Evolutionary conservation across 2,329 filamentous ascomycete genomes (phyloP).

Genomic region (Exophiala lecanii-corni): DNA sequence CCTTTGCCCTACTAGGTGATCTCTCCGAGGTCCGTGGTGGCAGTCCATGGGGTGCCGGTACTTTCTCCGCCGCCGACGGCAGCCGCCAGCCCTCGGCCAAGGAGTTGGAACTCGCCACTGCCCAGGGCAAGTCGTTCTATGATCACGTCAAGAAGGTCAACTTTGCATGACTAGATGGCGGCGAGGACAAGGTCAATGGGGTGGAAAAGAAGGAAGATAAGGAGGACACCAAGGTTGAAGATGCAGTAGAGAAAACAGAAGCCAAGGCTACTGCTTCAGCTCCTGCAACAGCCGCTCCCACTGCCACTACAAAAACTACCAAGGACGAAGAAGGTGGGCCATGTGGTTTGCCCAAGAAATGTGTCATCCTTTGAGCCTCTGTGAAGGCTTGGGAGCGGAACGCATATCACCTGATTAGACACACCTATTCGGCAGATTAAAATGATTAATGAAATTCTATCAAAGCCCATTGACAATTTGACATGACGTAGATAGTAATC

Average conservation of each 20-base stretch:
- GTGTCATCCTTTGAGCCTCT: constrained; percentile 54
- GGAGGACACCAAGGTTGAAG: constrained; percentile 26
- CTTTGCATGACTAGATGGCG: constrained; percentile 73
- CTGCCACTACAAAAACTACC: constrained; percentile 33
- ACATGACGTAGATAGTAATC: no score
- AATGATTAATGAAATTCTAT: no score
- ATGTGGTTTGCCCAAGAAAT: constrained; percentile 74
- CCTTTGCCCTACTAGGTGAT: constrained; percentile 66
- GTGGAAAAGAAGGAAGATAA: constrained; percentile 26
- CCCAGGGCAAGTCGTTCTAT: constrained; percentile 85
- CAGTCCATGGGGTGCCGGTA: constrained; percentile 88
- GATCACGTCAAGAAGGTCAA: constrained; percentile 66
- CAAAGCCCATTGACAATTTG: no score
- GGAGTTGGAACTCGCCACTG: constrained; percentile 74
- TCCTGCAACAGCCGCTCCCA: constrained; percentile 23
- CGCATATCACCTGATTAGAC: no score
- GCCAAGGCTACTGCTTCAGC: constrained; percentile 26
- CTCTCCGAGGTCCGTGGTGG: constrained; percentile 79
- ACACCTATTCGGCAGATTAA: no score
- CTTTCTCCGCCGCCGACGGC: constrained; percentile 73
- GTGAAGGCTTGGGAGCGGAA: no score
- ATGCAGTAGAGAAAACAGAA: constrained; percentile 26
- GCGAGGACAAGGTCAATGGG: constrained; percentile 32
- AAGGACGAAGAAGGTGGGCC: constrained; percentile 58
- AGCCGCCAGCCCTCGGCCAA: constrained; percentile 70